These are phyloP conservation scores for Suillus discolor DNA, from an alignment of 768 basidiomycete genomes.

Conservation along the genomic window DNA sequence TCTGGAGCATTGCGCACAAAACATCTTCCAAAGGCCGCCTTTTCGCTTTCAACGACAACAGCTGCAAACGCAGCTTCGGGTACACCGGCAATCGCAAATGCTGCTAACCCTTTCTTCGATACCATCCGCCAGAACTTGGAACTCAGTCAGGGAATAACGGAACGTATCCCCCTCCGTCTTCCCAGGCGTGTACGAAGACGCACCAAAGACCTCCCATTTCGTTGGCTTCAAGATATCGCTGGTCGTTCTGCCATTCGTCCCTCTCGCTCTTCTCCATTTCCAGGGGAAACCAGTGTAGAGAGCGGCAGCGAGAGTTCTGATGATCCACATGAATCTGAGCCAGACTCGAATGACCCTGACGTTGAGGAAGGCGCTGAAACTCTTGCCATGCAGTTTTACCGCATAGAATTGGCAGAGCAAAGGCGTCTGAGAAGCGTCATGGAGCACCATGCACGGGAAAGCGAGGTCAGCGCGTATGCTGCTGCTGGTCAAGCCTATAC, in stretches of 20 bases:
- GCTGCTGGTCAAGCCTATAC: slow-evolving; percentile 15
- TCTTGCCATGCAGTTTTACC: slow-evolving; percentile 92
- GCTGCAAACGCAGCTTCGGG: slow-evolving; percentile 21
- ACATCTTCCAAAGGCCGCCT: slow-evolving; percentile 65
- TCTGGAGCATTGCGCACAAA: slow-evolving; percentile 50
- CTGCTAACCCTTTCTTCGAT: slow-evolving; percentile 90
- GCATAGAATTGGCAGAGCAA: slow-evolving; percentile 91
- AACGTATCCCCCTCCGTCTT: slow-evolving; percentile 77
- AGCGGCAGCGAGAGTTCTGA: slow-evolving; percentile 39
- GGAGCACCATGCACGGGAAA: slow-evolving; percentile 83
- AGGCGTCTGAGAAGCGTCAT: slow-evolving; percentile 86
- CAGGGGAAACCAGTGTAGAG: slow-evolving; percentile 19
- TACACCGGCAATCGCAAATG: slow-evolving; percentile 30
- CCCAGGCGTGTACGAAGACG: slow-evolving; percentile 52
- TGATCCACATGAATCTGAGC: slow-evolving; percentile 33
- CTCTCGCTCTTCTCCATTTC: slow-evolving; percentile 14
- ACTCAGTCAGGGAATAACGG: slow-evolving; percentile 71
- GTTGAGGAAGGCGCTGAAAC: slow-evolving; percentile 74
- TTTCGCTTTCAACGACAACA: slow-evolving; percentile 52
- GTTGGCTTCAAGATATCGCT: slow-evolving; percentile 78
- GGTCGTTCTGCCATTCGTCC: slow-evolving; percentile 42
- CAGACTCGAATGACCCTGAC: slow-evolving; percentile 38
- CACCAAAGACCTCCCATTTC: slow-evolving; percentile 75
- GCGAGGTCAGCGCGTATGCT: slow-evolving; percentile 22
- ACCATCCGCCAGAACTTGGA: slow-evolving; percentile 88